Base-by-base conservation (phyloP, 2,329 filamentous ascomycete species). In the Plectosphaerella plurivora region DNA sequence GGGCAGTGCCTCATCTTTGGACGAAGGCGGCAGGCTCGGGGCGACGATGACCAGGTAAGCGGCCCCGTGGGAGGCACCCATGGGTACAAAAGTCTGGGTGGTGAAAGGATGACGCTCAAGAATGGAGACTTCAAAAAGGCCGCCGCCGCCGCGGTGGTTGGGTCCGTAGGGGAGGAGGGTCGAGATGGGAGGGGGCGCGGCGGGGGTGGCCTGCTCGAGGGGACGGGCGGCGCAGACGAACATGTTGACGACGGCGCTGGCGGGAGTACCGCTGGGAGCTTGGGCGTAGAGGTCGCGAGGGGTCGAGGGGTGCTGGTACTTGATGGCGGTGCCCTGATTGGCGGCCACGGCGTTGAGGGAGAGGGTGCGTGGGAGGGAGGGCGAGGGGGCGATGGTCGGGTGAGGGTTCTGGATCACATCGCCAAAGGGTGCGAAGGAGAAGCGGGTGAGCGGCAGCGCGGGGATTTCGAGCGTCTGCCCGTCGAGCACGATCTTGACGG, bases 41-140 rank as follows among this genome's bases (percentile, higher is more conserved):
- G 93, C 93, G 18, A 97, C 93, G 58, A 97, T 83, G 55, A 97
- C 88, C 24, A 99, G 80, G 67, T 93, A 97, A 20, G 75, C 71
- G 11, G 75, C 74, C 10, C 48, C 47, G 5, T 66, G 62, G 11
- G 68, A 60, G n/a, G 72, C 71, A 11, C 71, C 81, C 49, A 97
- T 74, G 0, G 94, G 94, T 44, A 89, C 80, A 69, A 99, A 97
- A 0, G 91, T 96, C 73, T 99, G 94, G 2, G 89, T 89, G 1
- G 94, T 97, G 70, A 86, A 97, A 0, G 94, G 93, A 69, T 99
- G 94, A 39, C 94, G 80, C 69, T 99, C 94, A 28, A 97, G 81
- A 53, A 96, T 82, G 18, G 72, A 71, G 51, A 97, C 79, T 45
- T 81, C 75, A 65, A 96, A 89, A 4, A 79, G 55, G 2, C 61